Percentiles rank a stretch among this genome's conserved stretches.
phyloP scores from a whole-genome alignment of 2,329 filamentous ascomycete species.

The Calonectria multiphialidica region DNA sequence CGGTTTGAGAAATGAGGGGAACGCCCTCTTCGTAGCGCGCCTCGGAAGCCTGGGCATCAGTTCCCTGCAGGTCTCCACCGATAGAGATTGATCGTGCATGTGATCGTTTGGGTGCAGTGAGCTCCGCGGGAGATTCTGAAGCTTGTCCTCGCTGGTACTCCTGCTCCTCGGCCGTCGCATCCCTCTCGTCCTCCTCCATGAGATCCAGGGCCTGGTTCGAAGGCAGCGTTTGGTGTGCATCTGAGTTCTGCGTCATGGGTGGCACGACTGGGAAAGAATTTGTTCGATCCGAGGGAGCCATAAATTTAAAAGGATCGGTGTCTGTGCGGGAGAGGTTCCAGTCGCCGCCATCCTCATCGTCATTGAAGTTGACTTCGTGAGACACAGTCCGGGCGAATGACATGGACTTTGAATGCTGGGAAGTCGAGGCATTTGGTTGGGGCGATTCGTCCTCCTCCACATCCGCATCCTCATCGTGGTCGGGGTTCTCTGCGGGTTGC shows the following conservation, averaged over 20 bases:
- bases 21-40: conserved; percentile 78
- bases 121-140: conserved; percentile 22
- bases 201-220: conserved; percentile 66
- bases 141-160: conserved; percentile 38
- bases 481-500: conserved; percentile 25
- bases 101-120: conserved; percentile 30
- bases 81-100: conserved; percentile 51
- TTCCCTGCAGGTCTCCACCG: conserved; percentile 57
- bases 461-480: conserved; percentile 19
- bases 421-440: conserved; percentile 46
- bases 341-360: conserved; percentile 69
- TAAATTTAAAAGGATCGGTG: conserved; percentile 70
- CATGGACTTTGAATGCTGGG: conserved; percentile 70
- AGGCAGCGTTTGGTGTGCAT: conserved; percentile 53
- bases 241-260: conserved; percentile 47
- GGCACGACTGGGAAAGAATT: conserved; percentile 74
- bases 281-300: conserved; percentile 68
- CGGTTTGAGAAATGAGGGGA: conserved; percentile 66
- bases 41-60: conserved; percentile 60
- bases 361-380: conserved; percentile 70
- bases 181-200: conserved; percentile 64
- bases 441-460: conserved; percentile 20
- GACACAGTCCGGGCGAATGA: conserved; percentile 75
- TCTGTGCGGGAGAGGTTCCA: conserved; percentile 65
- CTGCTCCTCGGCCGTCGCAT: conserved; percentile 58